Base-by-base conservation (phyloP, 1,139 yeast genomes). In the Kodamaea sp. region DNA sequence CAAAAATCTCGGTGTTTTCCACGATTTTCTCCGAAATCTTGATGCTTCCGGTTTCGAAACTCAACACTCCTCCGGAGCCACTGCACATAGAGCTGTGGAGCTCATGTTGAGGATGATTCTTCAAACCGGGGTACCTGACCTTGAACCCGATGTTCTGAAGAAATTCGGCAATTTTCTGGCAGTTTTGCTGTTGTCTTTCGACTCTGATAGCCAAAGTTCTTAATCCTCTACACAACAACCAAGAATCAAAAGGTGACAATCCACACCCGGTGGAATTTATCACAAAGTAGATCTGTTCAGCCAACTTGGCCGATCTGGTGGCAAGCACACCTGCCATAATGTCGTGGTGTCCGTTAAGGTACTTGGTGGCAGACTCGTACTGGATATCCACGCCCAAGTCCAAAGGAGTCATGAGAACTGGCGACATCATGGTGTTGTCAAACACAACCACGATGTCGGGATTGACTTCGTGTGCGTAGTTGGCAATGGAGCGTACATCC, bases 351-450 rank as follows among this genome's bases (percentile, higher is more conserved):
- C 97, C 97, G 53, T 88, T 86, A 46, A 89, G 69, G 55, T 86
- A 89, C 61, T 89, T 89, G 38, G 97, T 89, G 12, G 95, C 97
- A 11, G 92, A 82, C 58, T 89, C 97, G 59, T 89, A 89, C 38
- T 87, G 95, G 42, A 89, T 84, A 57, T 89, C 97, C 21, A 83
- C 94, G 11, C 94, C 95, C 47, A 84, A 73, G 47, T 83, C 87
- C 48, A 89, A 71, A 2, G 97, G 97, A 11, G 84, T 74, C 82
- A 87, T 82, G 52, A 83, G 71, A 38, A 89, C 61, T 4, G 97
- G 97, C 12, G 95, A 82, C 90, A 89, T 83, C 97, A 89, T 89
- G 44, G 97, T 89, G 68, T 90, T 89, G 62, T 89, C 97, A 44
- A 89, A 90, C 8, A 87, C 95, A 23, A 88, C 87, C 27, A 84